Percentiles rank a stretch among this genome's conserved stretches.
phyloP scores from a whole-genome alignment of 495 filamentous ascomycete species.

The Trichoderma virens region DNA sequence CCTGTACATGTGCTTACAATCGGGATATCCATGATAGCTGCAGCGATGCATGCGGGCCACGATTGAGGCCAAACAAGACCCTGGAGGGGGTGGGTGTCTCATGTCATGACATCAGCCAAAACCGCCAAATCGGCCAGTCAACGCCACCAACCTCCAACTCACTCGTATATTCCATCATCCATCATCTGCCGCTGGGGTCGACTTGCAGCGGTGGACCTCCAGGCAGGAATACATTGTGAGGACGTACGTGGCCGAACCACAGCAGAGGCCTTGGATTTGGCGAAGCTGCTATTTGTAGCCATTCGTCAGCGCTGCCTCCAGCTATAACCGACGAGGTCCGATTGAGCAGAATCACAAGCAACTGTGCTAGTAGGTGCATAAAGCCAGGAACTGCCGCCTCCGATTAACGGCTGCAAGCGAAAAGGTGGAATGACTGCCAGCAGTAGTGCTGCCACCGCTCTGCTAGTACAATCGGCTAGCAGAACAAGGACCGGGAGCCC shows the following conservation, averaged over 20 bases:
- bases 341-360: too few species aligned
- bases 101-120: slow-evolving; percentile 1
- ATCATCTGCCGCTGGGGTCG: not conserved
- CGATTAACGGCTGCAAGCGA: slow-evolving; percentile 5
- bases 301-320: not conserved
- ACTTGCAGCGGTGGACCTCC: not conserved
- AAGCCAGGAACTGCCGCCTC: not conserved
- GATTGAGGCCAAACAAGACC: not conserved
- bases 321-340: not conserved
- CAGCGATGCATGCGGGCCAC: not conserved
- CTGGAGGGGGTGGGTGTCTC: not conserved
- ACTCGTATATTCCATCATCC: not conserved
- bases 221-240: slow-evolving; percentile 7
- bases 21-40: not conserved
- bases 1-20: not conserved
- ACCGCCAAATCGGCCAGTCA: not conserved
- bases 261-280: not conserved
- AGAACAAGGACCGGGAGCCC: not conserved
- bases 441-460: not conserved
- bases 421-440: not conserved
- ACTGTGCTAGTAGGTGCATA: not conserved
- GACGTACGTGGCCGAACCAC: slow-evolving; percentile 1
- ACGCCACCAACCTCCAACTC: not conserved
- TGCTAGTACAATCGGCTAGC: not conserved
- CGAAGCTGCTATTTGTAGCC: not conserved